These are phyloP conservation scores for Arachnopeziza araneosa DNA, from an alignment of 2,329 filamentous ascomycete genomes.

Conservation along the genomic window DNA sequence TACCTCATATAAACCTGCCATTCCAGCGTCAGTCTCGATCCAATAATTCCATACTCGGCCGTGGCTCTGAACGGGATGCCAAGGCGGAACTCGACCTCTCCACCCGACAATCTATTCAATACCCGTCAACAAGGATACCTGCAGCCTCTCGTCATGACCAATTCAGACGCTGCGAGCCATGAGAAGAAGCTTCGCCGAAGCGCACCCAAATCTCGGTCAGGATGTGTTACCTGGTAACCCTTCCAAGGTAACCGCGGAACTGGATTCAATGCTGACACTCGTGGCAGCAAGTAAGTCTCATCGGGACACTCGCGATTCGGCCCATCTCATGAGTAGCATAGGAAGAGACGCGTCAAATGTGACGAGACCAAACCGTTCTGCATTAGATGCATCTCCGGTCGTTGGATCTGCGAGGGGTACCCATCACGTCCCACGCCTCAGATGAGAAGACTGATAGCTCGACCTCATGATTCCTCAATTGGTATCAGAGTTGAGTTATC, in stretches of 20 bases:
- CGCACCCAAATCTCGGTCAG: neutral
- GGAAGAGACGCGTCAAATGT: neutral
- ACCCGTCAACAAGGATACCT: neutral
- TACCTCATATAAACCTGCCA: no score
- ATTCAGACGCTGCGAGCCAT: neutral
- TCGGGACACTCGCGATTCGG: neutral
- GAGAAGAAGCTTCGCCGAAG: neutral
- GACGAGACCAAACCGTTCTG: neutral
- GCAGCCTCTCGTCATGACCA: neutral
- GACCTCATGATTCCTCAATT: neutral
- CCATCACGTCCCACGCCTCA: neutral
- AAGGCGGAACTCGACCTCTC: no score
- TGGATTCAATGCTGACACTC: neutral
- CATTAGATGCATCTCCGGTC: neutral
- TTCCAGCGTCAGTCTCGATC: no score
- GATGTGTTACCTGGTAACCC: neutral
- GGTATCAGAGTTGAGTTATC: no score
- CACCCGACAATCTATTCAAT: neutral
- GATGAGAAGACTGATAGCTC: neutral
- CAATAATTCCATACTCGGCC: no score
- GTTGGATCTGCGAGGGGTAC: neutral
- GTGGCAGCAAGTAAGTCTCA: neutral
- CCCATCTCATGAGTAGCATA: neutral
- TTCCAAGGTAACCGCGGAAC: neutral
- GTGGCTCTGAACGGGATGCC: no score